Evolutionary conservation across 345 rosid genomes (phyloP).

Genomic region (Carallia pectinifolia): DNA sequence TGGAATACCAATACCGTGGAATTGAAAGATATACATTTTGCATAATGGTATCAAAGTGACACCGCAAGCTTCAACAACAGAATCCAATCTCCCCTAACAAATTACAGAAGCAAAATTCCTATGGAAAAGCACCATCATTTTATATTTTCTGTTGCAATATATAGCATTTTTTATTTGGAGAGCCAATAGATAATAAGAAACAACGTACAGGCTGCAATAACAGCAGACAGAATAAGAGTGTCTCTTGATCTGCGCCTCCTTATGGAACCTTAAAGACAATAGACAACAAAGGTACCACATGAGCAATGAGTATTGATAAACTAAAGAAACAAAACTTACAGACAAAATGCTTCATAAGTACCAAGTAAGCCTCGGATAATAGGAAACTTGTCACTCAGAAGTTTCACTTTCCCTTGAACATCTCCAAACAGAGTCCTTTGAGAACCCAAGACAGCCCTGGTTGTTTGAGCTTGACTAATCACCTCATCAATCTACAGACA

Average conservation of each 20-base stretch:
- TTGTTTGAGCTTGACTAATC: conserved; percentile 90
- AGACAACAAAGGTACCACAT: not conserved
- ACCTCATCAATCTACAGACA: conserved; percentile 82
- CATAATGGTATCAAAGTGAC: conserved; percentile 15
- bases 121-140: conserved; percentile 20
- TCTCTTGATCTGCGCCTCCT: conserved; percentile 80
- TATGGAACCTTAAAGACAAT: conserved; percentile 61
- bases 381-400: conserved; percentile 86
- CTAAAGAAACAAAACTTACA: not conserved
- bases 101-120: conserved; percentile 40
- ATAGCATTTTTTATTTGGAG: conserved; percentile 53
- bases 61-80: conserved; percentile 16
- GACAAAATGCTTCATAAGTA: conserved; percentile 25
- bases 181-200: conserved; percentile 92
- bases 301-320: not conserved
- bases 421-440: conserved; percentile 86
- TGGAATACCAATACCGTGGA: not conserved
- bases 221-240: conserved; percentile 91
- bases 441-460: conserved; percentile 79
- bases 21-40: not conserved
- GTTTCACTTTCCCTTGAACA: conserved; percentile 92
- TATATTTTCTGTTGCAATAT: conserved; percentile 4
- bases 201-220: conserved; percentile 91
- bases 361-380: conserved; percentile 87
- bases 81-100: conserved; percentile 28